Percentiles rank a stretch among this genome's conserved stretches.
phyloP scores from a whole-genome alignment of 306 rosid species.

The Corylus heterophylla region DNA sequence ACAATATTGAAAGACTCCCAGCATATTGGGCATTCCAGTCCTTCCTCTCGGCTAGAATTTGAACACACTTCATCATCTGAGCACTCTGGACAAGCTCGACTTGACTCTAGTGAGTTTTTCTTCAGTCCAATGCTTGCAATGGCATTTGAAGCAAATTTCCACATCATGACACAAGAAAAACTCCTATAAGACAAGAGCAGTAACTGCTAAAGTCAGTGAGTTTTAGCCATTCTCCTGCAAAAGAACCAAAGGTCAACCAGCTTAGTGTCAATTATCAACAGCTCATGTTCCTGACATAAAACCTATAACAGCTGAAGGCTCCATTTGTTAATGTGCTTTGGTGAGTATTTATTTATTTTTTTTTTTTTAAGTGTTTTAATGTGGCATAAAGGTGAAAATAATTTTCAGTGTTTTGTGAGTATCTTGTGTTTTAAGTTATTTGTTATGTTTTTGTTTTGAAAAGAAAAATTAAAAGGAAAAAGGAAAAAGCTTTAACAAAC shows the following conservation, averaged over 20 bases:
- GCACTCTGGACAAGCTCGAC: conserved; percentile 56
- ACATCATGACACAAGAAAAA: conserved; percentile 48
- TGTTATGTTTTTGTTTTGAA: too few relatives aligned
- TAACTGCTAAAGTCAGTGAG: conserved; percentile 18
- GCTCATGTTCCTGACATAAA: conserved; percentile 27
- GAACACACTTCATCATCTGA: conserved; percentile 87
- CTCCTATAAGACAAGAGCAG: conserved; percentile 18
- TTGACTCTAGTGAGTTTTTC: conserved; percentile 49
- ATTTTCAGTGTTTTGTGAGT: too few relatives aligned
- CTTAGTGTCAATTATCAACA: conserved; percentile 6
- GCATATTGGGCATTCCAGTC: conserved; percentile 89
- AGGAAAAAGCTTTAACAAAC: too few relatives aligned
- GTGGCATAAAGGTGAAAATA: too few relatives aligned
- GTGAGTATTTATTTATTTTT: too few relatives aligned
- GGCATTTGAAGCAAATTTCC: conserved; percentile 75
- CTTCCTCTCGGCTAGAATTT: conserved; percentile 76
- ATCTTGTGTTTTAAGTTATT: too few relatives aligned
- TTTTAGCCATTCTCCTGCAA: conserved; percentile 22
- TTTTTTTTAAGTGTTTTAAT: too few relatives aligned
- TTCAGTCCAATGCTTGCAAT: conserved; percentile 59
- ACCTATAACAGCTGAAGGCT: conserved; percentile 4
- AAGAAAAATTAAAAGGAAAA: too few relatives aligned
- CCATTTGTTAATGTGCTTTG: too few relatives aligned
- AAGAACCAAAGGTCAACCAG: conserved; percentile 22
- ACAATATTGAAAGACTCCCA: conserved; percentile 92